Percentiles rank a stretch among this genome's conserved stretches.
These are phyloP conservation scores for Glycine tomentella DNA, from an alignment of 306 rosid species.

Conservation along the genomic window DNA sequence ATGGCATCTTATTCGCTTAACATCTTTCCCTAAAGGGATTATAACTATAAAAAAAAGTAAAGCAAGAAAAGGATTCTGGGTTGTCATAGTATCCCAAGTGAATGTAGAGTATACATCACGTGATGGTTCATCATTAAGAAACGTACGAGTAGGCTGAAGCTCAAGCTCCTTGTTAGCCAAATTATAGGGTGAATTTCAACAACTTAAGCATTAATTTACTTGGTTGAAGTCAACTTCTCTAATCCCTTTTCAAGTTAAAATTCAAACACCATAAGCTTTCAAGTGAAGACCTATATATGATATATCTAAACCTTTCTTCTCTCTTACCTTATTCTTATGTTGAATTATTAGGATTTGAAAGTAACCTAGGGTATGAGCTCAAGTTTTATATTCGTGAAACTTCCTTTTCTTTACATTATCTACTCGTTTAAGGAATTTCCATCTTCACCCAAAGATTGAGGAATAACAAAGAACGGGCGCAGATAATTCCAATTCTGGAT, in stretches of 20 bases:
- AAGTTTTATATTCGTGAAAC: background rate
- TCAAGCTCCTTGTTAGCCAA: background rate
- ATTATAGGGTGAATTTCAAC: background rate
- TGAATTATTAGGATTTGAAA: background rate
- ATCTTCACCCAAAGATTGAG: background rate
- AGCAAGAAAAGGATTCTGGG: constrained; percentile 3
- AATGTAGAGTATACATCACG: background rate
- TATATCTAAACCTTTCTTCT: background rate
- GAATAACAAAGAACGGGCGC: background rate
- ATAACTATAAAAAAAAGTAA: background rate
- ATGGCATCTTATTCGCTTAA: background rate
- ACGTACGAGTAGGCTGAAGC: background rate
- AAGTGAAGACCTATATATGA: background rate
- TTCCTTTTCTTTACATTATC: background rate
- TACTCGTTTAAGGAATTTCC: background rate
- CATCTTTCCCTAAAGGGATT: background rate
- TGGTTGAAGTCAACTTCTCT: background rate
- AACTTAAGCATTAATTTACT: background rate
- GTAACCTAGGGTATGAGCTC: background rate
- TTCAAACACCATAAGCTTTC: background rate
- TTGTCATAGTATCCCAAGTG: background rate
- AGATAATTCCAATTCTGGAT: constrained; percentile 8
- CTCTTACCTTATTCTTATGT: background rate
- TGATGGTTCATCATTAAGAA: constrained; percentile 5
- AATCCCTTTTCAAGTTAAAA: background rate